Evolutionary conservation across 441 rosid species (phyloP), one percentile per base, ranked within the genome.

Genomic region (Jatropha podagrica): DNA sequence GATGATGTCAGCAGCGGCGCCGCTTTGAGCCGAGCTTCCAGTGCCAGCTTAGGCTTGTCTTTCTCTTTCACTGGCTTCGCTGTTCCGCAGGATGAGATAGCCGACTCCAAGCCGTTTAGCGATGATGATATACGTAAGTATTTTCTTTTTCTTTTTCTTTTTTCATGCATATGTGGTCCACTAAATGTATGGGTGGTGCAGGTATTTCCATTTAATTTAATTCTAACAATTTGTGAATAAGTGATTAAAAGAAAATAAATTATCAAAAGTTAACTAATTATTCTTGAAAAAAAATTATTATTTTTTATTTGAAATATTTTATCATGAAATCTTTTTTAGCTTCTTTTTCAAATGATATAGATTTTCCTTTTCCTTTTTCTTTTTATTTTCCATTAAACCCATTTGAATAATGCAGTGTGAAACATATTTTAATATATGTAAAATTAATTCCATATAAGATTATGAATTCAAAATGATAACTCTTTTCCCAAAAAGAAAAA

Each of bases 61-160:
- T 95, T 93, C 80, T 91, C 98, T 27, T 95, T 95, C 89, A 93
- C 97, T 20, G 99, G 99, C 63, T 95, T 95, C 84, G 81, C 86
- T 68, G 62, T 91, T 82, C 97, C 96, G 15, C 91, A 88, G 2
- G 99, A 93, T n/a, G 98, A 90, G 69, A 85, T 89, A 48, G 85
- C 90, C 55, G 92, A 93, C 82, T 85, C 89, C 6, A 90, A 86
- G 84, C 92, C 90, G 18, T 95, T 93, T 69, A 93, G 98, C 82
- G 99, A 95, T 76, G 98, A 91, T 66, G 95, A 91, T 65, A 88
- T 81, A 83, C 90, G 95, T 88, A 84, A 89, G 91, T 80, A 0
- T 2, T 58, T 58, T 58, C 12, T n/a, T 0, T 23, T 58, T 58
- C 12, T n/a, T 0, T 23, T 32, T 65, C 4, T 17, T 9, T 17